Evolutionary conservation across 352 stramenopile species (phyloP).

Genomic region (Globisporangium nunn): DNA sequence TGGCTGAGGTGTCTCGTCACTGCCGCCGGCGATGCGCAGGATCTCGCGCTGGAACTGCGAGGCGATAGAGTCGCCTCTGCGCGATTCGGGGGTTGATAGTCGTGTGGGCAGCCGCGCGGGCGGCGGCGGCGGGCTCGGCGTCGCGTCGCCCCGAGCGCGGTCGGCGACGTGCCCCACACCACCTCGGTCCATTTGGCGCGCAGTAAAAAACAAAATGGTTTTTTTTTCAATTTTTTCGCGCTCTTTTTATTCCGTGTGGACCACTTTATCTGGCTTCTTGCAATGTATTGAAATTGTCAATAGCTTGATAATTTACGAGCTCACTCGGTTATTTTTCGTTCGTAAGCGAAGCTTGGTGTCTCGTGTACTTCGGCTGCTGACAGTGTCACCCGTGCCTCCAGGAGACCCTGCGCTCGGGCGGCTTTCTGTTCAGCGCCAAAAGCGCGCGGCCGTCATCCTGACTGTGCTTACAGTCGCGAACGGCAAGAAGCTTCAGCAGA

Average conservation of each 20-base stretch:
- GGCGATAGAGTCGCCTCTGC: constrained; percentile 39
- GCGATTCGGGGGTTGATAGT: constrained; percentile 21
- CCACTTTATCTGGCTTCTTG: too few species aligned
- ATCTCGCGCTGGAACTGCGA: constrained; percentile 63
- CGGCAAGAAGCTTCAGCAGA: constrained; percentile 64
- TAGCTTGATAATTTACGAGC: too few species aligned
- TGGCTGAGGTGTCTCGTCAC: not conserved
- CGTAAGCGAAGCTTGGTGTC: too few species aligned
- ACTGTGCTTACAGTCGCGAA: constrained; percentile 81
- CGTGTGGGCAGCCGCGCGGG: constrained; percentile 11
- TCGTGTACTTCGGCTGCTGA: too few species aligned
- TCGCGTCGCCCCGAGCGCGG: not conserved
- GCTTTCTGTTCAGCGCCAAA: constrained; percentile 26
- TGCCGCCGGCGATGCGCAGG: constrained; percentile 15
- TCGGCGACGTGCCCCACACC: not conserved
- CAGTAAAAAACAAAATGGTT: not conserved
- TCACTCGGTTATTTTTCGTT: too few species aligned
- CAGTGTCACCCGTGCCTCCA: too few species aligned
- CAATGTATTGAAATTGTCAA: too few species aligned
- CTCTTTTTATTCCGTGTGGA: too few species aligned
- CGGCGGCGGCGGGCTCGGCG: constrained; percentile 7
- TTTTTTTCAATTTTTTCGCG: not conserved
- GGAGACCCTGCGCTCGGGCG: too few species aligned
- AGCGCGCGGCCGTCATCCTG: constrained; percentile 42
- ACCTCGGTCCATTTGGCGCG: constrained; percentile 1